phyloP scores from a whole-genome alignment of 352 stramenopile genomes.

The Phytophthora brassicae region DNA sequence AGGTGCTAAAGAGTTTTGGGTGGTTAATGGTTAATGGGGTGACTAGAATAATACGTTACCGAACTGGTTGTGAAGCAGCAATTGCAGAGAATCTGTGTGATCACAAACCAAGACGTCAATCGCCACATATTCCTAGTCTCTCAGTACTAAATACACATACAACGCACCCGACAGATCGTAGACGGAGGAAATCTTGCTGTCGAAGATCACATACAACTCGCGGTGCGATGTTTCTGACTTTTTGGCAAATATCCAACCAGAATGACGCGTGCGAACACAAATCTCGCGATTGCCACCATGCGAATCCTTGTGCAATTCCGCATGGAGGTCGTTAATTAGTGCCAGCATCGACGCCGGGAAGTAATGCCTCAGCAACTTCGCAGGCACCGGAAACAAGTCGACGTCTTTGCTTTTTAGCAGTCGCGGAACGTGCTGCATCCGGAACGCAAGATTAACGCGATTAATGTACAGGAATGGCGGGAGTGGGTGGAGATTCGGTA shows the following conservation, averaged over 20 bases:
- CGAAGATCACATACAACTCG: conserved; percentile 63
- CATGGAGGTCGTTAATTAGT: conserved; percentile 48
- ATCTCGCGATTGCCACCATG: conserved; percentile 44
- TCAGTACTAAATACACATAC: not conserved
- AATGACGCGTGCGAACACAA: conserved; percentile 54
- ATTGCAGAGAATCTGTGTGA: conserved; percentile 45
- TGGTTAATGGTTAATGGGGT: too few relatives aligned
- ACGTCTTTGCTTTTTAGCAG: conserved; percentile 53
- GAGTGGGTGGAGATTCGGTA: conserved; percentile 21
- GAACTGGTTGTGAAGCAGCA: conserved; percentile 56
- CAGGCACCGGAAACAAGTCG: conserved; percentile 50
- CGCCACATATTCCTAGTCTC: not conserved
- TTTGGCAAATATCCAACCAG: conserved; percentile 61
- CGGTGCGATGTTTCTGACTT: conserved; percentile 46
- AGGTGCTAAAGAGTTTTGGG: too few relatives aligned
- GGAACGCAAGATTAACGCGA: conserved; percentile 55
- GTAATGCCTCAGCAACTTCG: conserved; percentile 47
- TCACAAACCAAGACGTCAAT: conserved; percentile 7
- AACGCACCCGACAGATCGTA: conserved; percentile 53
- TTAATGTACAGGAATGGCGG: conserved; percentile 62
- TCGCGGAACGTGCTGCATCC: conserved; percentile 50
- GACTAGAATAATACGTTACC: conserved; percentile 53
- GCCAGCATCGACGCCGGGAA: conserved; percentile 39
- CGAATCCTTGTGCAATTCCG: conserved; percentile 34
- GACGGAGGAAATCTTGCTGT: conserved; percentile 61